These are phyloP conservation scores for Trypanosoma cruzi DNA, from an alignment of 208 protist genomes.

Conservation along the genomic window DNA sequence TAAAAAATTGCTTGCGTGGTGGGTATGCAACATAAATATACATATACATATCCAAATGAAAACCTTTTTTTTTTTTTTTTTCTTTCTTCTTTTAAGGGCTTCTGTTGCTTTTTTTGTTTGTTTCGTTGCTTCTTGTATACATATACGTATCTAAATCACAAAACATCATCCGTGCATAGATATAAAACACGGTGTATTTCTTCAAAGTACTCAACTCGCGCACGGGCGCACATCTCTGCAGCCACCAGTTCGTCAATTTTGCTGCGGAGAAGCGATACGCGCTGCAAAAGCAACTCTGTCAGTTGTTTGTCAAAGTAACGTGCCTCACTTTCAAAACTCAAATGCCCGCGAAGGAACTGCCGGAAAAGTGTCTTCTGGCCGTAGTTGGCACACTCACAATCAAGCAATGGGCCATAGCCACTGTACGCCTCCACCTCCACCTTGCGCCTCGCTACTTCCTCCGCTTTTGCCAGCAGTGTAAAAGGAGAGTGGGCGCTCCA, in stretches of 20 bases:
- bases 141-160: constrained; percentile 18
- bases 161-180: background rate
- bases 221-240: constrained; percentile 36
- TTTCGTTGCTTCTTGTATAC: background rate
- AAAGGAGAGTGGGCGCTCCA: constrained; percentile 4
- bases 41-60: too few relatives aligned
- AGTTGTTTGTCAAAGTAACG: constrained; percentile 44
- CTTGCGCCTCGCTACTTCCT: constrained; percentile 20
- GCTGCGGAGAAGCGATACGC: constrained; percentile 29
- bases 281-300: constrained; percentile 28
- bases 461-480: constrained; percentile 6
- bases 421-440: constrained; percentile 19
- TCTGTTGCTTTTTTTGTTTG: too few relatives aligned
- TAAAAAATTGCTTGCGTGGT: too few relatives aligned
- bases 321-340: constrained; percentile 37
- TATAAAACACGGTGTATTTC: constrained; percentile 26
- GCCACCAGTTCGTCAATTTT: constrained; percentile 40
- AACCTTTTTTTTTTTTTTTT: too few relatives aligned
- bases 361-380: constrained; percentile 17
- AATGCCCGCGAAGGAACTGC: constrained; percentile 39
- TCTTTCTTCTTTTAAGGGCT: too few relatives aligned
- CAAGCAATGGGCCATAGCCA: constrained; percentile 14
- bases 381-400: constrained; percentile 20
- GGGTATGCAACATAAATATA: too few relatives aligned
- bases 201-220: constrained; percentile 38